A percentile compares a stretch with the other conserved stretches of the same genome.
Conservation (phyloP, 192 early-diverging fungal species). For the Endogone sp. region DNA sequence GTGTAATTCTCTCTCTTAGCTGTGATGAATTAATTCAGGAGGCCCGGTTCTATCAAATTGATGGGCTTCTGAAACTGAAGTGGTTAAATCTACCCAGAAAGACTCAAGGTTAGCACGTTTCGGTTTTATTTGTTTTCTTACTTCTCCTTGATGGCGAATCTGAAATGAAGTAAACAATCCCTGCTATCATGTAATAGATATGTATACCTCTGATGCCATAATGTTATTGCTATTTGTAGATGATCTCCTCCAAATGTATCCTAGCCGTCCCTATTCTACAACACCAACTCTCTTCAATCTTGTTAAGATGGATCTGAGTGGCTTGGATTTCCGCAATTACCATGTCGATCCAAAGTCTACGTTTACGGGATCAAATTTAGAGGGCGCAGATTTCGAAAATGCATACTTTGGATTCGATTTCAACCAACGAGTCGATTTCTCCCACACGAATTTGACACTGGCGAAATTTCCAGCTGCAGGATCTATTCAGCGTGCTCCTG, state of each 20-base stretch:
- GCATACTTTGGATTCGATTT: not conserved
- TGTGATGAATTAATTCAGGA: not conserved
- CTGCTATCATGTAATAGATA: too few relatives aligned
- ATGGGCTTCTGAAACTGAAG: not conserved
- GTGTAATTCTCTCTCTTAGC: not conserved
- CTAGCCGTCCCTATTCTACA: not conserved
- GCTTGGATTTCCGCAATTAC: not conserved
- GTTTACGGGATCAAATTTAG: not conserved
- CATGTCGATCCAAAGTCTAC: not conserved
- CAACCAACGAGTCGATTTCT: not conserved
- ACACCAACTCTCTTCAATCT: not conserved
- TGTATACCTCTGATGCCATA: too few relatives aligned
- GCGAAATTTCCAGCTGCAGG: not conserved
- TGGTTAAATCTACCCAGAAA: not conserved
- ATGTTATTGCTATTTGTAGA: too few relatives aligned
- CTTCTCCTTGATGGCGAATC: not conserved
- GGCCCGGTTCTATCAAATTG: not conserved
- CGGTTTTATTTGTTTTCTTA: too few relatives aligned
- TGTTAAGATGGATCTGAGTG: not conserved
- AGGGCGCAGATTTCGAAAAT: not conserved
- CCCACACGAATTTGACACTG: not conserved
- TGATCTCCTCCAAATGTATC: not conserved
- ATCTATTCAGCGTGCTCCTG: not conserved
- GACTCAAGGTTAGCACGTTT: not conserved
- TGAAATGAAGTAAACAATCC: not conserved